Conservation (phyloP, 331 rosid species). For the Quercus lobata region DNA sequence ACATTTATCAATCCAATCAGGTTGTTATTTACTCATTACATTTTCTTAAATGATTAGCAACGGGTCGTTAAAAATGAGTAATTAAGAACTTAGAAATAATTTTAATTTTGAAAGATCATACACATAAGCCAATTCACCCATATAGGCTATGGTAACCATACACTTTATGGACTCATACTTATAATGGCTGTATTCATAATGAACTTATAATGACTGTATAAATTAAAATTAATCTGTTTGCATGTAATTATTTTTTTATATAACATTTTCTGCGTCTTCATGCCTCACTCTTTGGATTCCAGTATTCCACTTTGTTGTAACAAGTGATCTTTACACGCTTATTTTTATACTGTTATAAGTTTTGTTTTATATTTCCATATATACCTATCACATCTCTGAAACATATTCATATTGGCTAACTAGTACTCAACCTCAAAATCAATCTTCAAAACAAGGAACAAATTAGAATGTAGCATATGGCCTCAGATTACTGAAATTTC, state of each 20-base stretch:
- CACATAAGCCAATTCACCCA: not conserved
- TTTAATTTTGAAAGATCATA: not conserved
- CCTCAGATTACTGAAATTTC: not conserved
- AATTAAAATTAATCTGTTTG: not conserved
- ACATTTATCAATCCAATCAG: not conserved
- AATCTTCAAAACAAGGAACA: not conserved
- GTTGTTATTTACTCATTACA: not conserved
- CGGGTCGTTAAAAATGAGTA: not conserved
- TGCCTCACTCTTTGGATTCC: not conserved
- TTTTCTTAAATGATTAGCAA: not conserved
- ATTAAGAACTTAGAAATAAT: not conserved
- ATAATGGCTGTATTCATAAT: not conserved
- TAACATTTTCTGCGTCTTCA: not conserved
- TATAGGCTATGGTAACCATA: not conserved
- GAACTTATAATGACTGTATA: not conserved
- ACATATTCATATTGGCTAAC: not conserved
- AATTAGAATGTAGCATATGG: not conserved
- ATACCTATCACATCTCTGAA: not conserved
- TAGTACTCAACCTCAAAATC: not conserved
- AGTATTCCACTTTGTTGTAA: not conserved
- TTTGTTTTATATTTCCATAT: not conserved
- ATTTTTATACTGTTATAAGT: not conserved
- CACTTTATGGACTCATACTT: not conserved
- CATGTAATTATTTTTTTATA: not conserved
- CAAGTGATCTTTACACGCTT: not conserved